phyloP scores from a whole-genome alignment of 148 eudicot genomes.

The Vaccinium macrocarpon region DNA sequence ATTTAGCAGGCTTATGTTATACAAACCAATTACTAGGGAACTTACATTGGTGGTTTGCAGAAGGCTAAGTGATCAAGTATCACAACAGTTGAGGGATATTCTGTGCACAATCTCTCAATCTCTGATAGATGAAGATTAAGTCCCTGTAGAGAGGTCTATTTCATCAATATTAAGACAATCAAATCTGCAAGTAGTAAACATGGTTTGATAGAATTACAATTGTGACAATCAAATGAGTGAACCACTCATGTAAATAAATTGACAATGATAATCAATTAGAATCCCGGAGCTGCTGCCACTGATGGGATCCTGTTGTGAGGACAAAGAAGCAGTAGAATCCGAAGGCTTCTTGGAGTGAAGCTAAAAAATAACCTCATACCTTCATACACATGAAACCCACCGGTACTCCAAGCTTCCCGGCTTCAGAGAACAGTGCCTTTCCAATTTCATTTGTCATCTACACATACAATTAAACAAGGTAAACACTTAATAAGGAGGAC shows the following conservation, averaged over 20 bases:
- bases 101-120: slow-evolving; percentile 66
- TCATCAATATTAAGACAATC: not conserved
- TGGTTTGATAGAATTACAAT: not conserved
- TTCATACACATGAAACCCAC: slow-evolving; percentile 96
- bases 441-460: slow-evolving; percentile 94
- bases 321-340: not conserved
- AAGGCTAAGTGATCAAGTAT: slow-evolving; percentile 86
- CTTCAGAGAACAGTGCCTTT: slow-evolving; percentile 70
- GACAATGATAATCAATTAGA: not conserved
- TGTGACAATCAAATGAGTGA: not conserved
- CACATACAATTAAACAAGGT: slow-evolving; percentile 13
- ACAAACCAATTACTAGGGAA: slow-evolving; percentile 7
- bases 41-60: slow-evolving; percentile 80
- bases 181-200: too few relatives aligned
- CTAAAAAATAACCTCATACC: slow-evolving; percentile 33
- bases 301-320: not conserved
- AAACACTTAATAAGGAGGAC: not conserved
- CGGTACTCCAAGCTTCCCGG: slow-evolving; percentile 87
- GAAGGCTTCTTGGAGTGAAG: not conserved
- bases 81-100: slow-evolving; percentile 73
- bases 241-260: not conserved
- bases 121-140: slow-evolving; percentile 71
- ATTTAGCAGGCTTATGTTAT: not conserved
- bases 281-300: not conserved
- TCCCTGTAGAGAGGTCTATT: slow-evolving; percentile 52